These are phyloP conservation scores for Glarea lozoyensis DNA, from an alignment of 495 filamentous ascomycete genomes.

Conservation along the genomic window DNA sequence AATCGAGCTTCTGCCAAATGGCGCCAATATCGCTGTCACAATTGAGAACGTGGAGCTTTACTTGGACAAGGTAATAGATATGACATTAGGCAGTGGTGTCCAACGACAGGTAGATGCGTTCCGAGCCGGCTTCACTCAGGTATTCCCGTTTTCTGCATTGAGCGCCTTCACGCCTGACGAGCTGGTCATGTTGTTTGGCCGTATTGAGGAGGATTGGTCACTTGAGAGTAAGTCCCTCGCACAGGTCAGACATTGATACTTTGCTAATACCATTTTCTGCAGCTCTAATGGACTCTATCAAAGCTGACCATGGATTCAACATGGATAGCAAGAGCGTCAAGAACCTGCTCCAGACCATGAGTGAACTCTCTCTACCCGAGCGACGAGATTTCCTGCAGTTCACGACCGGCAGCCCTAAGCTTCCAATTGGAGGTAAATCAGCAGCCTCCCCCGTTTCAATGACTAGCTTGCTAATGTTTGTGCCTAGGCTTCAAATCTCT, in stretches of 20 bases:
- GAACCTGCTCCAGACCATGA: constrained; percentile 93
- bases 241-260: constrained; percentile 14
- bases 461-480: constrained; percentile 9
- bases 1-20: constrained; percentile 74
- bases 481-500: constrained; percentile 84
- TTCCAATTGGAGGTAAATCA: constrained; percentile 88
- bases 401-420: constrained; percentile 94
- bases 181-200: constrained; percentile 92
- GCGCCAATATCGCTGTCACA: constrained; percentile 63
- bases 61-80: constrained; percentile 81
- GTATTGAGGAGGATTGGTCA: constrained; percentile 93
- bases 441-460: background rate
- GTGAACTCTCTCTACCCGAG: constrained; percentile 63
- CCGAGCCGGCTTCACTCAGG: constrained; percentile 83
- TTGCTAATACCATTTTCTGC: constrained; percentile 11
- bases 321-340: constrained; percentile 97
- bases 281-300: constrained; percentile 97
- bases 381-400: constrained; percentile 97
- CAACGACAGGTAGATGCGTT: constrained; percentile 87
- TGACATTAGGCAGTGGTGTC: constrained; percentile 83
- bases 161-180: constrained; percentile 94
- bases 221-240: constrained; percentile 68
- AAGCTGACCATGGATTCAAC: constrained; percentile 99
- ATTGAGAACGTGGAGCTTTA: constrained; percentile 87
- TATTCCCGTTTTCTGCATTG: constrained; percentile 90